phyloP scores from a whole-genome alignment of 306 rosid genomes.

The Malus sylvestris region DNA sequence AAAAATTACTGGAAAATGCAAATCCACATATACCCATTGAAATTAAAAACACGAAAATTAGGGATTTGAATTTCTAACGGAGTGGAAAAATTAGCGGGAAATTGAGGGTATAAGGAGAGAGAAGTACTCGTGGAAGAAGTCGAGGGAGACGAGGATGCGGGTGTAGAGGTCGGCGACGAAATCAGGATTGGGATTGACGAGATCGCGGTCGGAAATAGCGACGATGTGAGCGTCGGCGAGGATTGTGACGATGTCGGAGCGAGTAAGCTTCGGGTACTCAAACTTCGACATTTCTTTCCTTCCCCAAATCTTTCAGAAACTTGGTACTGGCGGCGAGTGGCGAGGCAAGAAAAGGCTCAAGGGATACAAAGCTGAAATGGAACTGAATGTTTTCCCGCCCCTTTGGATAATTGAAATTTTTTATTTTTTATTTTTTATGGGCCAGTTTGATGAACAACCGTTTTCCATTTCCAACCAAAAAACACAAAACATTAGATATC shows the following conservation, averaged over 20 bases:
- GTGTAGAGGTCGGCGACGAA: constrained; percentile 51
- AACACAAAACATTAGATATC: no score
- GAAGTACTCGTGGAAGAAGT: constrained; percentile 38
- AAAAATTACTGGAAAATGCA: neutral
- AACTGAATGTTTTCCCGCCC: neutral
- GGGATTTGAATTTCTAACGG: neutral
- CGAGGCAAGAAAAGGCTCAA: neutral
- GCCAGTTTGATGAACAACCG: no score
- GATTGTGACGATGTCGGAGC: constrained; percentile 35
- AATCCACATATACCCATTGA: neutral
- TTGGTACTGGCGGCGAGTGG: neutral
- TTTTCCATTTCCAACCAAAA: no score
- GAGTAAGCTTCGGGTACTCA: constrained; percentile 52
- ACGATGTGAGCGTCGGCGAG: constrained; percentile 44
- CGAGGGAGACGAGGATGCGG: constrained; percentile 50
- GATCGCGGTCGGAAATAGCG: constrained; percentile 47
- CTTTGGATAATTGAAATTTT: neutral
- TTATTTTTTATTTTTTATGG: no score
- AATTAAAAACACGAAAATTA: neutral
- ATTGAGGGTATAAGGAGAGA: neutral
- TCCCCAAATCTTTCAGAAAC: neutral
- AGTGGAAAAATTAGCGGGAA: neutral
- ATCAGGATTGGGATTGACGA: constrained; percentile 40
- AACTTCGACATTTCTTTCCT: constrained; percentile 42
- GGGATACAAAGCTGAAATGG: neutral